These are phyloP conservation scores for Diospyros lotus DNA, from an alignment of 148 eudicot genomes.

Conservation along the genomic window DNA sequence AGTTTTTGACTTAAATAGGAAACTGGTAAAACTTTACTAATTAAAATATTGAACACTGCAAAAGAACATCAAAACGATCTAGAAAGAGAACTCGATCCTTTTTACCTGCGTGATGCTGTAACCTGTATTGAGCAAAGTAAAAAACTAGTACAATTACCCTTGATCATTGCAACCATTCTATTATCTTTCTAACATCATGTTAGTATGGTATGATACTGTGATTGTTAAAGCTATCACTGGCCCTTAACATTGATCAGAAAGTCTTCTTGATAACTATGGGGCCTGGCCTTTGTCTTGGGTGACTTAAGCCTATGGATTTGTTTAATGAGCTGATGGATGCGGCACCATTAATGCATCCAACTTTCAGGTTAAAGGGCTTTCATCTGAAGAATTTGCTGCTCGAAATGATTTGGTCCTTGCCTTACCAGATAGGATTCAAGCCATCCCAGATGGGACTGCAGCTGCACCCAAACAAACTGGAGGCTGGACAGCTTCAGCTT, in stretches of 20 bases:
- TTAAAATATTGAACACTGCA: not conserved
- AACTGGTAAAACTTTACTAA: not conserved
- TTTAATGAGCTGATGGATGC: not conserved
- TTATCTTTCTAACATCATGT: no score
- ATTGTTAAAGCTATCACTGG: not conserved
- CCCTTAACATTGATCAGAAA: not conserved
- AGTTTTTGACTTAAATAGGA: not conserved
- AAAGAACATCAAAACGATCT: not conserved
- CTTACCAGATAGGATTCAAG: slow-evolving; percentile 81
- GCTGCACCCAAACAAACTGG: slow-evolving; percentile 67
- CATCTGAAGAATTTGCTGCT: slow-evolving; percentile 77
- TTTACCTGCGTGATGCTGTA: no score
- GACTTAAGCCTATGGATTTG: not conserved
- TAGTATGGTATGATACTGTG: not conserved
- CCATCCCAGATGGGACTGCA: slow-evolving; percentile 93
- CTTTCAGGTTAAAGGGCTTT: slow-evolving; percentile 88
- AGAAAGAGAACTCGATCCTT: not conserved
- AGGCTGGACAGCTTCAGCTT: slow-evolving; percentile 82
- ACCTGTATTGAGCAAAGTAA: no score
- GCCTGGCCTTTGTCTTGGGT: no score
- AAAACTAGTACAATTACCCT: no score
- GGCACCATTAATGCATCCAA: not conserved
- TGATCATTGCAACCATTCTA: no score
- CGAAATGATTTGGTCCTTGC: slow-evolving; percentile 89
- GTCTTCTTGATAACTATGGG: not conserved